A percentile compares a stretch with the other conserved stretches of the same genome.
Evolutionary conservation across 208 protist genomes (phyloP).

Genomic region (Trypanosoma boissoni): DNA sequence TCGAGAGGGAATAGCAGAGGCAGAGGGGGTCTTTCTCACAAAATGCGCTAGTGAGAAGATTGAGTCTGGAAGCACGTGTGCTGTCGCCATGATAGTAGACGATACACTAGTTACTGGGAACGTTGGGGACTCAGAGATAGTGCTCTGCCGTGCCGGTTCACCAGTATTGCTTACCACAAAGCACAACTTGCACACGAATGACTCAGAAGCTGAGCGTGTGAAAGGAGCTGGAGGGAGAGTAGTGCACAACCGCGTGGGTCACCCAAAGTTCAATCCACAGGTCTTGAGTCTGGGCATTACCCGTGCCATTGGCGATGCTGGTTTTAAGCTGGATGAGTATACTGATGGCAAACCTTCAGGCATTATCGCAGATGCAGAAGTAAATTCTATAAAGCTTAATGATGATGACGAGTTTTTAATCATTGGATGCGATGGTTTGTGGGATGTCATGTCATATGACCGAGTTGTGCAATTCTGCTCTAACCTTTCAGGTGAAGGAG

Average conservation of each 20-base stretch:
- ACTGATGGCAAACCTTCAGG: slow-evolving; percentile 78
- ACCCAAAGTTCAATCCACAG: slow-evolving; percentile 87
- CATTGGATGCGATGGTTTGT: slow-evolving; percentile 93
- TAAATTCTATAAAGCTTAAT: slow-evolving; percentile 53
- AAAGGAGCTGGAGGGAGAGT: slow-evolving; percentile 83
- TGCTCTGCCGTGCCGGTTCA: slow-evolving; percentile 69
- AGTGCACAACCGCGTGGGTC: slow-evolving; percentile 91
- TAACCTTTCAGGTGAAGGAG: slow-evolving; percentile 39
- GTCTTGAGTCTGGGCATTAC: slow-evolving; percentile 91
- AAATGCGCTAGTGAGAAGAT: slow-evolving; percentile 70
- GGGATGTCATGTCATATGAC: slow-evolving; percentile 92
- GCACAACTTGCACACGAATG: slow-evolving; percentile 77
- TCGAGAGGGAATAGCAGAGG: slow-evolving; percentile 81
- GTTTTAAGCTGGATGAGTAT: slow-evolving; percentile 86
- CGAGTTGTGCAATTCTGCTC: slow-evolving; percentile 84
- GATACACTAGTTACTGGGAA: slow-evolving; percentile 85
- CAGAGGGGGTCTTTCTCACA: slow-evolving; percentile 60
- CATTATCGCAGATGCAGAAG: slow-evolving; percentile 75
- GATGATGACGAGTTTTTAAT: slow-evolving; percentile 90
- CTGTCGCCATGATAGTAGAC: slow-evolving; percentile 79
- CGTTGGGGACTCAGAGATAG: slow-evolving; percentile 86
- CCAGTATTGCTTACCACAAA: slow-evolving; percentile 79
- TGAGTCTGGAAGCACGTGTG: slow-evolving; percentile 84
- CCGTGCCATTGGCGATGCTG: slow-evolving; percentile 94
- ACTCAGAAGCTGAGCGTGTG: slow-evolving; percentile 83